Evolutionary conservation across 2,329 filamentous ascomycete species (phyloP).

Genomic region (Fusarium sublunatum): DNA sequence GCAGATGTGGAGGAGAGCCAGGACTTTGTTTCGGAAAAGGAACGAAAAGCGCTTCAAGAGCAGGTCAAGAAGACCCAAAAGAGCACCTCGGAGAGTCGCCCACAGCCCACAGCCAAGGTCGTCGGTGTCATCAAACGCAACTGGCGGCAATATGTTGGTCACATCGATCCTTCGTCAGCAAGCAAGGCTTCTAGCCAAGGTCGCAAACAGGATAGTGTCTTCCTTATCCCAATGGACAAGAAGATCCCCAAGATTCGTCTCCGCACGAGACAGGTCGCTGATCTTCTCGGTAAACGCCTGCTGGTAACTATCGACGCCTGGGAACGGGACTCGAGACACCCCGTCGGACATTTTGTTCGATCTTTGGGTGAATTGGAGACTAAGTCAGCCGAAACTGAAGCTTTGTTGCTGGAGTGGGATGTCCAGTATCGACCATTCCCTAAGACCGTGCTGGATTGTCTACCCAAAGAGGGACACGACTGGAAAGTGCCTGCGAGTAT

Average conservation of each 20-base stretch:
- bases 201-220: constrained; percentile 89
- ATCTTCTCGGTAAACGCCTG: constrained; percentile 90
- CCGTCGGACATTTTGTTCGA: constrained; percentile 91
- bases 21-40: constrained; percentile 86
- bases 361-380: constrained; percentile 94
- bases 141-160: constrained; percentile 97
- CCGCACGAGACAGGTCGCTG: constrained; percentile 87
- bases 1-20: constrained; percentile 82
- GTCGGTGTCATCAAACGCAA: constrained; percentile 95
- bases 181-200: constrained; percentile 79
- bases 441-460: constrained; percentile 92
- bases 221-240: constrained; percentile 98
- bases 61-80: constrained; percentile 89
- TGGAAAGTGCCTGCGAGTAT: constrained; percentile 89
- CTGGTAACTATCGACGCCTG: constrained; percentile 94
- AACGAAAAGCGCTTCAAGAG: constrained; percentile 87
- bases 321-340: constrained; percentile 93
- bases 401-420: constrained; percentile 92
- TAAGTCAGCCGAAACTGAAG: constrained; percentile 97
- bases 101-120: constrained; percentile 91
- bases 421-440: constrained; percentile 98
- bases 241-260: constrained; percentile 95
- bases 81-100: constrained; percentile 77
- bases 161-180: constrained; percentile 89
- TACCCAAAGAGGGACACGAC: constrained; percentile 89